phyloP scores from a whole-genome alignment of 148 eudicot genomes.

The Persicaria tinctoria region DNA sequence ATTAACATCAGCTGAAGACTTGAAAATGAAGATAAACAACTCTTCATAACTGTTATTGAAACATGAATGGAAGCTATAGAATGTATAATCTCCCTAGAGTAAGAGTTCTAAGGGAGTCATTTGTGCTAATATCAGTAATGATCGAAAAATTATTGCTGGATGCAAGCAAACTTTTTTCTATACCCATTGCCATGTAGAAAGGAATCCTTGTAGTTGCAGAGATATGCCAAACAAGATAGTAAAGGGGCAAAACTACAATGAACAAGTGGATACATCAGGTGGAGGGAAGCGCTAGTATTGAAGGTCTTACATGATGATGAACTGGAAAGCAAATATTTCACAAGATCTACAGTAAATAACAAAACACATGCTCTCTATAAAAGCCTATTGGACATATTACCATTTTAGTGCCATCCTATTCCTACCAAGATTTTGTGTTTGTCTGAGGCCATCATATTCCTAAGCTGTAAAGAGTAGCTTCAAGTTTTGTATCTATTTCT shows the following conservation, averaged over 20 bases:
- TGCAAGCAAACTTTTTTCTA: background rate
- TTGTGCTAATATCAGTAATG: background rate
- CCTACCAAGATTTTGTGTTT: background rate
- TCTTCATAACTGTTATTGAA: background rate
- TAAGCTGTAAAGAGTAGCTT: constrained; percentile 5
- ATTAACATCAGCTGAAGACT: background rate
- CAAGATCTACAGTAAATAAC: too few species aligned
- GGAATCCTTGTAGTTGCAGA: background rate
- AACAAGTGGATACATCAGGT: background rate
- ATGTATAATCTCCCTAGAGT: background rate
- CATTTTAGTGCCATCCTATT: background rate
- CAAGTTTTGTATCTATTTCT: background rate
- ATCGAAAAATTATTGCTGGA: background rate
- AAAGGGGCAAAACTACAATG: constrained; percentile 2
- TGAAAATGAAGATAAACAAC: background rate
- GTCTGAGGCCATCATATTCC: constrained; percentile 5
- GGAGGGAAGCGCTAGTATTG: background rate
- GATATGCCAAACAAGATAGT: background rate
- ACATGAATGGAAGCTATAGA: background rate
- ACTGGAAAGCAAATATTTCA: too few species aligned
- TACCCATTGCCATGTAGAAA: background rate
- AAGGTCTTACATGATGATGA: background rate
- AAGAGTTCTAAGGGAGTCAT: background rate
- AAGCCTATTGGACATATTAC: constrained; percentile 1
- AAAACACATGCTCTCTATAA: too few species aligned